Percentiles rank a stretch among this genome's conserved stretches.
These are phyloP conservation scores for Trichoderma sp. DNA, from an alignment of 2,329 filamentous ascomycete species.

Conservation along the genomic window DNA sequence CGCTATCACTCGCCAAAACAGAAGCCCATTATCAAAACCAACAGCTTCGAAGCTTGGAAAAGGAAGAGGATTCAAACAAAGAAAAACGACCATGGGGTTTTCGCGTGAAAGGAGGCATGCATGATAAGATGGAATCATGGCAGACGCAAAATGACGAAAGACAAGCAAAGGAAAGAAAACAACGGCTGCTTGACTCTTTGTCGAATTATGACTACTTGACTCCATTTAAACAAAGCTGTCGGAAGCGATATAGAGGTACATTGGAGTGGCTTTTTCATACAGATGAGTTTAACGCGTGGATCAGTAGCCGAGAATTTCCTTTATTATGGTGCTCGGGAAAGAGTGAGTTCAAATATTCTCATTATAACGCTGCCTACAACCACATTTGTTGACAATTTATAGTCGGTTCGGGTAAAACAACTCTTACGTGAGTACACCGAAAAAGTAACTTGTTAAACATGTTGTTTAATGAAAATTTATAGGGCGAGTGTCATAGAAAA, in stretches of 20 bases:
- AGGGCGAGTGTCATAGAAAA: conserved; percentile 22
- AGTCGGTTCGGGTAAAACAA: conserved; percentile 30
- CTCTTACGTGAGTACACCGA: conserved; percentile 18
- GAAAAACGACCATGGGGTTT: rapidly evolving
- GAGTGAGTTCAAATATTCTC: conserved; percentile 23
- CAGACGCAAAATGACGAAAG: background rate
- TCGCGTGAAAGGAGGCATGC: background rate
- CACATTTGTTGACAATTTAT: background rate
- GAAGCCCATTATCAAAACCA: background rate
- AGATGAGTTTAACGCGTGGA: conserved; percentile 28
- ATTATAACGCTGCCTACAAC: too few species aligned
- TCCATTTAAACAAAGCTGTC: conserved; percentile 28
- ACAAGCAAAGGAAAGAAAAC: conserved; percentile 20
- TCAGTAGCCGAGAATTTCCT: background rate
- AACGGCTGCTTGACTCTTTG: conserved; percentile 28
- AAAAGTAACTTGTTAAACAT: background rate
- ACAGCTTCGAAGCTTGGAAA: background rate
- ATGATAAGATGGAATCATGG: background rate
- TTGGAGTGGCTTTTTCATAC: conserved; percentile 30
- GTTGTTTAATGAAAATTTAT: background rate
- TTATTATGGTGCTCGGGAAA: conserved; percentile 33
- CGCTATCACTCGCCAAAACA: background rate
- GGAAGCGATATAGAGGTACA: conserved; percentile 29
- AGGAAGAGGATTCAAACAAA: background rate
- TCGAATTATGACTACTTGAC: conserved; percentile 28